Evolutionary conservation across 2,329 filamentous ascomycete species (phyloP), one percentile per base, ranked within the genome.

Genomic region (Talaromyces sp.): DNA sequence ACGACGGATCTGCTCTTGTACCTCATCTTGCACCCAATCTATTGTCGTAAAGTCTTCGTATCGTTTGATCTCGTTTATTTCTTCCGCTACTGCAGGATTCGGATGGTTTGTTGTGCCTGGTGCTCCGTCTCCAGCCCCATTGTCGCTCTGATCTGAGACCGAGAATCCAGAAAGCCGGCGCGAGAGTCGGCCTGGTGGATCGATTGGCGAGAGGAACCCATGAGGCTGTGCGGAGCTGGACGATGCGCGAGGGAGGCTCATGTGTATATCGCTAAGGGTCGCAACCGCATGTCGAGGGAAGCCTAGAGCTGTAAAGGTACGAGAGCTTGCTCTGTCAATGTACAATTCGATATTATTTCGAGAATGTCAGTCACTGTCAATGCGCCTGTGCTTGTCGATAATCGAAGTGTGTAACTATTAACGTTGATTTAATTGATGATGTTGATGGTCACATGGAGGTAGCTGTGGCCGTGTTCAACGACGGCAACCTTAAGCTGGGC

Each of bases 21-120:
- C 90, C 11, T 94, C 93, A 85, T 99, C 95, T 77, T 99, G 94
- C 0, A 99, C 94, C 95, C 95, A 99, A 79, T 99, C 95, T 87
- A 84, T 81, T 0, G 95, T 99, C 6, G 93, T 97, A 76, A 99
- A 99, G 80, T 99, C 95, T 85, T 97, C 95, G 80, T 99, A 99
- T 81, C 94, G 87, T 81, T 97, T 97, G 76, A 99, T 98, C 82
- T 97, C 90, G 31, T 91, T 93, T 74, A 99, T 97, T 81, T 99
- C 95, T 74, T 98, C 93, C 67, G 93, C 90, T 70, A 96, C 92
- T 68, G 89, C 87, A 67, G 89, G 86, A 72, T 91, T 87, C 39
- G 75, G 72, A 52, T 70, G 63, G 84, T 87, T 33, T 82, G 77
- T 90, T 22, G 37, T 49, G 85, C 69, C 87, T 88, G 47, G 27